phyloP scores from a whole-genome alignment of 805 yeast species.

The Myxozyma neglecta region DNA sequence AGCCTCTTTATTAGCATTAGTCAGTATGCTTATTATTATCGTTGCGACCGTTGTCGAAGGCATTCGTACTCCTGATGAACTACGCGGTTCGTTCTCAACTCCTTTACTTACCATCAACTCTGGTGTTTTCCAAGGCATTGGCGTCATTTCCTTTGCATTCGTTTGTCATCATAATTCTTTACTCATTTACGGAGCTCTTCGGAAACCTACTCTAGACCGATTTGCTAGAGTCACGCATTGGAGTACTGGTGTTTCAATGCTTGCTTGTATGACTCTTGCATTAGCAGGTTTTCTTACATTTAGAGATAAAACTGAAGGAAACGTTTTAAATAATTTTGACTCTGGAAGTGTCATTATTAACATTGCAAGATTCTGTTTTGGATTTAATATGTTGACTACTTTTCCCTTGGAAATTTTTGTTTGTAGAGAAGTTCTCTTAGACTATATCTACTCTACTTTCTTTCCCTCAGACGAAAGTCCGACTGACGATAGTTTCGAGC shows the following conservation, averaged over 20 bases:
- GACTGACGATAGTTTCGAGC: not conserved
- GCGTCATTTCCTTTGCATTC: slow-evolving; percentile 92
- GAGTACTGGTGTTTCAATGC: slow-evolving; percentile 77
- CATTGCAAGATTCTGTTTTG: slow-evolving; percentile 86
- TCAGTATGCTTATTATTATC: slow-evolving; percentile 81
- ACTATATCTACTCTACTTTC: slow-evolving; percentile 45
- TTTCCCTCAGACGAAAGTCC: not conserved
- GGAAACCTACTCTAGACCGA: slow-evolving; percentile 70
- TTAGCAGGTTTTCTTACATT: slow-evolving; percentile 74
- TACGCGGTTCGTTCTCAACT: slow-evolving; percentile 44
- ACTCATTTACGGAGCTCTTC: slow-evolving; percentile 81
- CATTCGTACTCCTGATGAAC: slow-evolving; percentile 48
- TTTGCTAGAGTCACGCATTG: slow-evolving; percentile 79
- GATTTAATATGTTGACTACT: slow-evolving; percentile 88
- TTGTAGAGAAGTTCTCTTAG: slow-evolving; percentile 80
- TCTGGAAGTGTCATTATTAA: slow-evolving; percentile 72
- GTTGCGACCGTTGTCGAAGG: slow-evolving; percentile 71
- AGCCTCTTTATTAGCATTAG: slow-evolving; percentile 80
- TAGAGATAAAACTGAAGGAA: slow-evolving; percentile 78
- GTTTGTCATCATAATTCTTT: slow-evolving; percentile 95
- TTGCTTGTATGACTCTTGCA: slow-evolving; percentile 76
- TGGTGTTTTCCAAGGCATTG: slow-evolving; percentile 80
- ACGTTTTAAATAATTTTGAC: slow-evolving; percentile 83
- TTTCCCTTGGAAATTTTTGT: slow-evolving; percentile 90
- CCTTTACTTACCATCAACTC: slow-evolving; percentile 52